Conservation (phyloP, 1,284 basidiomycete genomes). For the Athelia sp. region DNA sequence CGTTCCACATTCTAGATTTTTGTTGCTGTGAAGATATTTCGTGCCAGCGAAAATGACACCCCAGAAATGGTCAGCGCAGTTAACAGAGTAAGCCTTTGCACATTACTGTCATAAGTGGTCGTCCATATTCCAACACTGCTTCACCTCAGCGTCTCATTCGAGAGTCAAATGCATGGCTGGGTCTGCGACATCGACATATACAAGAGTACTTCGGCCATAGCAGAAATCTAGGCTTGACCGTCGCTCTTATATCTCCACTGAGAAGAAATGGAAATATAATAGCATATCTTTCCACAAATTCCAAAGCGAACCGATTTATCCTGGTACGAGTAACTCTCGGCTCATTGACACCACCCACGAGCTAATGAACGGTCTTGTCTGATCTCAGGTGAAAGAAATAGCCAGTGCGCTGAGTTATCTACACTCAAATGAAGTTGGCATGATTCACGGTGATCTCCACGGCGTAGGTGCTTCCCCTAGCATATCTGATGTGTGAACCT, state of each 20-base stretch:
- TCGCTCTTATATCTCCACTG: neutral
- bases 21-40: neutral
- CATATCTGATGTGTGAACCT: neutral
- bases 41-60: neutral
- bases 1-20: too few species aligned
- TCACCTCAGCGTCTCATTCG: neutral
- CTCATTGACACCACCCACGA: too few species aligned
- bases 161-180: neutral
- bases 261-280: neutral
- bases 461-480: neutral
- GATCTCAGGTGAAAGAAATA: neutral
- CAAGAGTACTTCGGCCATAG: neutral
- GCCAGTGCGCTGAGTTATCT: neutral
- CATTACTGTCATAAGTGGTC: neutral
- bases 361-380: too few species aligned
- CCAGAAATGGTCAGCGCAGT: neutral
- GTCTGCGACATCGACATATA: neutral
- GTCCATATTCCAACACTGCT: too few species aligned
- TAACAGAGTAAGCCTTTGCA: neutral
- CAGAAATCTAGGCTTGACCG: neutral
- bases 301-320: neutral
- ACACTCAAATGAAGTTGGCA: neutral
- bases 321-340: neutral
- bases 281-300: neutral
- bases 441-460: neutral